Conservation (phyloP, 768 basidiomycete species). For the Mrakia gelida region DNA sequence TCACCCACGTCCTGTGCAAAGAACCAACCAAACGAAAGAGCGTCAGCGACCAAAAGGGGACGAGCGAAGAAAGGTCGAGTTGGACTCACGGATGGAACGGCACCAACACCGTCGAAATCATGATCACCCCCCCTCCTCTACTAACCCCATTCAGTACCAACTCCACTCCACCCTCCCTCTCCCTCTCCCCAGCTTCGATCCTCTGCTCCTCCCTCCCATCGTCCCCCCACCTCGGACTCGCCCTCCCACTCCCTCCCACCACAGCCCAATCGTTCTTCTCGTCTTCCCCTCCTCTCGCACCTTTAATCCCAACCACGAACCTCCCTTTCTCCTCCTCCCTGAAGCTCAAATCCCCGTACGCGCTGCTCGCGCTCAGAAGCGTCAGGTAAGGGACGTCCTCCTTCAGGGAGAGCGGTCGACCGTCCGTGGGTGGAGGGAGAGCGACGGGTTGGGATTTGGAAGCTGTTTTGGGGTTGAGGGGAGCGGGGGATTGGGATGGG, state of each 20-base stretch:
- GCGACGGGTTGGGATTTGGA: slow-evolving; percentile 15
- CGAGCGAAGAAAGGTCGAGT: background rate
- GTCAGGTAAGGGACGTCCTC: slow-evolving; percentile 72
- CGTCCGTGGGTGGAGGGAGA: slow-evolving; percentile 51
- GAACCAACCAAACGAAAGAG: background rate
- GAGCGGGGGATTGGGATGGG: slow-evolving; percentile 35
- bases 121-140: slow-evolving; percentile 79
- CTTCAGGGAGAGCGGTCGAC: slow-evolving; percentile 65
- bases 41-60: background rate
- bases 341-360: slow-evolving; percentile 82
- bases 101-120: slow-evolving; percentile 71
- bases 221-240: slow-evolving; percentile 46
- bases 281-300: slow-evolving; percentile 37
- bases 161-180: slow-evolving; percentile 59
- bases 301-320: slow-evolving; percentile 49
- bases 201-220: background rate
- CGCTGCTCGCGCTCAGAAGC: slow-evolving; percentile 53
- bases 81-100: slow-evolving; percentile 70
- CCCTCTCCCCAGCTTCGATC: slow-evolving; percentile 52
- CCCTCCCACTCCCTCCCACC: slow-evolving; percentile 41
- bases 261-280: slow-evolving; percentile 28
- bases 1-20: slow-evolving; percentile 62
- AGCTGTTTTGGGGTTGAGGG: slow-evolving; percentile 3
- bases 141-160: slow-evolving; percentile 54
- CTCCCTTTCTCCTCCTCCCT: slow-evolving; percentile 48